Conservation (phyloP, 164 flowering plant species). For the Umbilicus rupestris region DNA sequence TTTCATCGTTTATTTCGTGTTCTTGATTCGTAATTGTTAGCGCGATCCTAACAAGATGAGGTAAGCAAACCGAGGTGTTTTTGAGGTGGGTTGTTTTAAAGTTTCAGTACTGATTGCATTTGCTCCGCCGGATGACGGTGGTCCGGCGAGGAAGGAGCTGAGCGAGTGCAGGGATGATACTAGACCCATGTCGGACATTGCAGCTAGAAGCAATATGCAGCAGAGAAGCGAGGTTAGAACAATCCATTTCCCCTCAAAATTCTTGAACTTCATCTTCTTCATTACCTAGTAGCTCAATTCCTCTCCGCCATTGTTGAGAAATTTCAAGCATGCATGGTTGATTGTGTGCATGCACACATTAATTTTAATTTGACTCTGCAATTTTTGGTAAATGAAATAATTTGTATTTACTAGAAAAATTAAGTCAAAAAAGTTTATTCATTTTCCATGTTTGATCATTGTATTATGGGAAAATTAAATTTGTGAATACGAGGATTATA, state of each 20-base stretch:
- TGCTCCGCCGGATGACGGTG: not conserved
- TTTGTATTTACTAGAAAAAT: no score
- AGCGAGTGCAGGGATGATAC: not conserved
- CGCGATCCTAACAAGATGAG: no score
- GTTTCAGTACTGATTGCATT: not conserved
- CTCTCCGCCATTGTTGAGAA: not conserved
- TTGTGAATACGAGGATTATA: no score
- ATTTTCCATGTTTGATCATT: no score
- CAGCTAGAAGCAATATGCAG: slow-evolving; percentile 7
- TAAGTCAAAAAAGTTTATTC: no score
- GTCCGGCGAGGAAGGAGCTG: not conserved
- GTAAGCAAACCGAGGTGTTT: slow-evolving; percentile 1
- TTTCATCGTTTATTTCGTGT: no score
- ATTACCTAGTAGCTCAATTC: not conserved
- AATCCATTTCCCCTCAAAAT: slow-evolving; percentile 7
- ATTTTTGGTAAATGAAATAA: no score
- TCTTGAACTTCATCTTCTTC: not conserved
- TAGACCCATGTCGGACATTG: slow-evolving; percentile 5
- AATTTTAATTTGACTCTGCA: no score
- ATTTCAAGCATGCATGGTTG: not conserved
- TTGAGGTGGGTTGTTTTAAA: not conserved
- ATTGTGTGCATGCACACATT: not conserved
- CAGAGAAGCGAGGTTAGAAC: slow-evolving; percentile 2
- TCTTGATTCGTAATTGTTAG: no score
- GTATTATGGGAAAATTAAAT: no score